Base-by-base conservation (phyloP, 129 eudicot species). In the Rutidosis leptorrhynchoides region DNA sequence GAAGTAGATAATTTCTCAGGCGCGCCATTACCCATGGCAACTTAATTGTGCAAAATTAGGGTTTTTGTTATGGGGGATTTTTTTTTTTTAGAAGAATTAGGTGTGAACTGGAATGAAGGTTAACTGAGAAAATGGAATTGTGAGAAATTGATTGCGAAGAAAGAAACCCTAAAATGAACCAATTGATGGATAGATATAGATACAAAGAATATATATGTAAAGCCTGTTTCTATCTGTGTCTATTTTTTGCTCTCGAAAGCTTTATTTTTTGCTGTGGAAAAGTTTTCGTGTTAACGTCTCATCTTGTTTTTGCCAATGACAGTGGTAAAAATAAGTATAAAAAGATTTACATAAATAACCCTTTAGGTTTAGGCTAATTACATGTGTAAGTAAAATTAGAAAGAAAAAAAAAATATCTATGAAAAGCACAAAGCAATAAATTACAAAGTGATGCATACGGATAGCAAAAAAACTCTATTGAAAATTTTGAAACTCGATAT, bases 1-100 rank as follows among this genome's bases (percentile, higher is more conserved):
- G 79, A 75, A 75, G 74, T 51, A 75, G 79, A 54, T 21, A 67
- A 7, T 62, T 75, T 75, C 79, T 75, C 79, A 53, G 79, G 79
- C 35, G 79, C 79, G 20, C 79, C n/a, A n/a, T n/a, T n/a, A n/a
- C n/a, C 79, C 79, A 75, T 75, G 23, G 9, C 33, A 49, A 3
- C 61, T 37, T 10, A 58, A 5, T 67, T 67, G 8, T 62, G 58
- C 32, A 64, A 22, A 16, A 65, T 59, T 49, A 62, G 19, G 26
- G 65, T 29, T 62, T 15, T 12, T 25, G 19, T 29, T 2, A 12
- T 12, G 3, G 46, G 45, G n/a, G 12, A 12, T n/a, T n/a, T n/a
- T n/a, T n/a, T n/a, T n/a, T 23, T 37, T 30, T 5, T 58, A n/a
- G 63, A 21, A 25, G 37, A 55, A 55, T 72, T 72, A 72, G 69